Evolutionary conservation across 192 early-diverging fungal species (phyloP).

Genomic region (Coemansia sp.): DNA sequence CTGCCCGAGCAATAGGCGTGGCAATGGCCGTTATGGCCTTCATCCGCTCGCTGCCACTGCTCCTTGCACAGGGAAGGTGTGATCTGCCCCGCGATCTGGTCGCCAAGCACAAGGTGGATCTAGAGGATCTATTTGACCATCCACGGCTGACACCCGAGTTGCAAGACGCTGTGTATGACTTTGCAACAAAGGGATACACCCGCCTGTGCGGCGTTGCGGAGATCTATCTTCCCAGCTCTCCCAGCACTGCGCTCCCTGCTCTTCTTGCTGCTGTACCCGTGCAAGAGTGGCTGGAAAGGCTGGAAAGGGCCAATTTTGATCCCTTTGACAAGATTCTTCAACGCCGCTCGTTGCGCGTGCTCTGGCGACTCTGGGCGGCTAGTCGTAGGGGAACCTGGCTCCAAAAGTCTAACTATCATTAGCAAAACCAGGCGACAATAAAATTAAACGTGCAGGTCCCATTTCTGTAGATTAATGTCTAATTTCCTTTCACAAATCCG

Average conservation of each 20-base stretch:
- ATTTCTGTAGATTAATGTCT: not conserved
- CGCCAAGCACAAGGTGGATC: constrained; percentile 75
- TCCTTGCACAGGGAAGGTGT: constrained; percentile 69
- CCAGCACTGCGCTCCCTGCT: constrained; percentile 67
- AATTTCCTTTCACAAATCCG: not conserved
- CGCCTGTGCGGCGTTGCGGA: constrained; percentile 73
- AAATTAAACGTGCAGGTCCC: not conserved
- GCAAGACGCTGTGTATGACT: constrained; percentile 80
- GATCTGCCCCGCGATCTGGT: constrained; percentile 76
- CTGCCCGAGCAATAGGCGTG: constrained; percentile 87
- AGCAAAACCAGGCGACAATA: constrained; percentile 1
- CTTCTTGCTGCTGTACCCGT: constrained; percentile 70
- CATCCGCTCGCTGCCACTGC: constrained; percentile 68
- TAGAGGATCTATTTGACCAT: constrained; percentile 70
- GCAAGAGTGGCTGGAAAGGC: constrained; percentile 70
- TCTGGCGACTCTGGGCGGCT: constrained; percentile 46
- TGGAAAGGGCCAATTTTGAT: constrained; percentile 83
- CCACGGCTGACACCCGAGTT: constrained; percentile 60
- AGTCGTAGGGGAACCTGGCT: constrained; percentile 45
- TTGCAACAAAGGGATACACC: constrained; percentile 77
- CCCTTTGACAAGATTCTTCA: constrained; percentile 72
- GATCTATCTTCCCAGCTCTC: constrained; percentile 62
- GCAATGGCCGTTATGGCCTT: constrained; percentile 80
- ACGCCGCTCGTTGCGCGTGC: constrained; percentile 45
- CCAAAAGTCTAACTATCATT: constrained; percentile 17